These are phyloP conservation scores for Gynandropsis gynandra DNA, from an alignment of 345 rosid species.

Conservation along the genomic window DNA sequence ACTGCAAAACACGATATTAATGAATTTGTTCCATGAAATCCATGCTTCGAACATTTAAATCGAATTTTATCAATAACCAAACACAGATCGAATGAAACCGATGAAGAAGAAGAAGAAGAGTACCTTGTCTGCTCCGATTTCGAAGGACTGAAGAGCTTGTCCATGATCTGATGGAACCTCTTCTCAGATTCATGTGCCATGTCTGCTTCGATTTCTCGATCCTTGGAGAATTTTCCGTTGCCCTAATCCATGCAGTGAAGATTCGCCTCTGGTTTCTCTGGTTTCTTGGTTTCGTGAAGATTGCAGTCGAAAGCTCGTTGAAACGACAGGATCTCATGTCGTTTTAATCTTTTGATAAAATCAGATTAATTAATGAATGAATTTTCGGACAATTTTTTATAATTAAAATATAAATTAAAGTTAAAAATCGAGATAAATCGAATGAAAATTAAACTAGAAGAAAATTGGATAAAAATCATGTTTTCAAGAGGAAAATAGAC, in stretches of 20 bases:
- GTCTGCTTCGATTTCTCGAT: background rate
- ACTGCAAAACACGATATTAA: too few species aligned
- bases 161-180: conserved; percentile 80
- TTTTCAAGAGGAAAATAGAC: too few species aligned
- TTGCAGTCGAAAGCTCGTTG: background rate
- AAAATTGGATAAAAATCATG: too few species aligned
- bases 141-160: conserved; percentile 63
- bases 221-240: background rate
- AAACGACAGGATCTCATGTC: conserved; percentile 22
- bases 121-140: conserved; percentile 57
- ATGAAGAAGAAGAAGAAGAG: background rate
- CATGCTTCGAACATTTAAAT: background rate
- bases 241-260: conserved; percentile 18
- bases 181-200: conserved; percentile 78
- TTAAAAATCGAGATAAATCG: too few species aligned
- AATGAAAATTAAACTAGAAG: too few species aligned
- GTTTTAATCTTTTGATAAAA: conserved; percentile 14
- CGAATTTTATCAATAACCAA: background rate
- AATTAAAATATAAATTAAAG: too few species aligned
- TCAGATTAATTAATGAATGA: too few species aligned
- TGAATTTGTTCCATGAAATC: too few species aligned
- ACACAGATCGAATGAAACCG: background rate
- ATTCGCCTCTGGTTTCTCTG: conserved; percentile 13
- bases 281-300: conserved; percentile 1
- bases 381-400: too few species aligned